Conservation (phyloP, 495 filamentous ascomycete species). For the Pseudoneurospora amorphoporcata region DNA sequence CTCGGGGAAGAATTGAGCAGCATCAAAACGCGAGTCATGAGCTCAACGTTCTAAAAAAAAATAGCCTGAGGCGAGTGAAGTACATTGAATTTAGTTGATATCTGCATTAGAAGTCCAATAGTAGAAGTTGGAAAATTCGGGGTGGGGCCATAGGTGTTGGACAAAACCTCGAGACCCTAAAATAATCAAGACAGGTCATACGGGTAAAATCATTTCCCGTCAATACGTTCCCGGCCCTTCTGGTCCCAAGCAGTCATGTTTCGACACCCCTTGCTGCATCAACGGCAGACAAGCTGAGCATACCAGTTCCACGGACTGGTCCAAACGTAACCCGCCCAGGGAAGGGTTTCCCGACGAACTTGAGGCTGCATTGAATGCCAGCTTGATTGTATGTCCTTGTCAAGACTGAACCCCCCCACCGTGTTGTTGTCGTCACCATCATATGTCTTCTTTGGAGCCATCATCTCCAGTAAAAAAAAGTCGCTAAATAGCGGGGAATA, state of each 20-base stretch:
- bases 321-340: neutral
- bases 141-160: neutral
- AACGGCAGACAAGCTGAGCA: neutral
- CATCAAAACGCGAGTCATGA: neutral
- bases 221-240: neutral
- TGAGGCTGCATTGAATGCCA: neutral
- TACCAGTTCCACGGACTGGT: neutral
- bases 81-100: conserved; percentile 37
- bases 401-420: neutral
- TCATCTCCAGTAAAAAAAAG: conserved; percentile 21
- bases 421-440: conserved; percentile 16
- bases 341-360: neutral
- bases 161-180: neutral
- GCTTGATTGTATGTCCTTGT: neutral
- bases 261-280: neutral
- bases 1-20: neutral
- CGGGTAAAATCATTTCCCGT: neutral
- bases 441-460: conserved; percentile 14
- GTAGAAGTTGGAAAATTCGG: conserved; percentile 18
- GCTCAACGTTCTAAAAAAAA: neutral
- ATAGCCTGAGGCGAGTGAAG: conserved; percentile 5
- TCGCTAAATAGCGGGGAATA: conserved; percentile 23
- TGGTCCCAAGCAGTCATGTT: neutral
- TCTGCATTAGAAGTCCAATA: conserved; percentile 47
- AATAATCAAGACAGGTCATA: neutral